phyloP scores from a whole-genome alignment of 495 filamentous ascomycete genomes.

The Xylaria nigripes region DNA sequence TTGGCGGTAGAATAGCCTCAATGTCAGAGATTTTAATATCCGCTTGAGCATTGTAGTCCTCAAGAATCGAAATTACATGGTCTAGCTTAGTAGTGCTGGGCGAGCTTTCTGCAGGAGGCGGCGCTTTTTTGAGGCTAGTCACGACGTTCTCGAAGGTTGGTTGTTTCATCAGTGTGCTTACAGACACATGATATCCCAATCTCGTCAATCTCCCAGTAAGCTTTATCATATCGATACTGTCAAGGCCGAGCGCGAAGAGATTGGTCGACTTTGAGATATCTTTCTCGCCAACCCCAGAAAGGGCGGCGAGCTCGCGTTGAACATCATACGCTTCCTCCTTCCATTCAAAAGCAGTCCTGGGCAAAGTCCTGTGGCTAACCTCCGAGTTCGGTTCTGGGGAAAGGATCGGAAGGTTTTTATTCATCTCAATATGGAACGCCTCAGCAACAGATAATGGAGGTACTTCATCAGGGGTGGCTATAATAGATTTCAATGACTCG shows the following conservation, averaged over 20 bases:
- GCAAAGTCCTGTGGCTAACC: not conserved
- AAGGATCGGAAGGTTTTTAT: not conserved
- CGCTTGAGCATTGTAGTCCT: not conserved
- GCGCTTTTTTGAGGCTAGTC: not conserved
- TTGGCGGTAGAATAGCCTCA: slow-evolving; percentile 52
- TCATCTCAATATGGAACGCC: not conserved
- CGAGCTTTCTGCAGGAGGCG: not conserved
- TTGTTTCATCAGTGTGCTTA: slow-evolving; percentile 61
- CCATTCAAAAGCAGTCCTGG: slow-evolving; percentile 42
- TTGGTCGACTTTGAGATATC: slow-evolving; percentile 47
- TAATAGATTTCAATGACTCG: slow-evolving; percentile 16
- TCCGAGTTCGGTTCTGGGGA: not conserved
- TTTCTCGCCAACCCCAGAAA: slow-evolving; percentile 45
- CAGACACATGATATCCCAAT: slow-evolving; percentile 48
- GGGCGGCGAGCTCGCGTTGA: slow-evolving; percentile 49
- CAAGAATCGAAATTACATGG: slow-evolving; percentile 9
- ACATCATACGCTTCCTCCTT: slow-evolving; percentile 40
- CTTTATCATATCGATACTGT: slow-evolving; percentile 64
- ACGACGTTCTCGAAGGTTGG: slow-evolving; percentile 54
- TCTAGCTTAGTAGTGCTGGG: not conserved
- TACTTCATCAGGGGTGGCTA: slow-evolving; percentile 7
- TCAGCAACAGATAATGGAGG: not conserved
- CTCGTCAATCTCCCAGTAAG: slow-evolving; percentile 57
- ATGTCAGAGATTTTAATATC: slow-evolving; percentile 15
- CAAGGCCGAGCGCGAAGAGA: slow-evolving; percentile 55